Evolutionary conservation across 129 eudicot species (phyloP).

Genomic region (Cynara cardunculus): DNA sequence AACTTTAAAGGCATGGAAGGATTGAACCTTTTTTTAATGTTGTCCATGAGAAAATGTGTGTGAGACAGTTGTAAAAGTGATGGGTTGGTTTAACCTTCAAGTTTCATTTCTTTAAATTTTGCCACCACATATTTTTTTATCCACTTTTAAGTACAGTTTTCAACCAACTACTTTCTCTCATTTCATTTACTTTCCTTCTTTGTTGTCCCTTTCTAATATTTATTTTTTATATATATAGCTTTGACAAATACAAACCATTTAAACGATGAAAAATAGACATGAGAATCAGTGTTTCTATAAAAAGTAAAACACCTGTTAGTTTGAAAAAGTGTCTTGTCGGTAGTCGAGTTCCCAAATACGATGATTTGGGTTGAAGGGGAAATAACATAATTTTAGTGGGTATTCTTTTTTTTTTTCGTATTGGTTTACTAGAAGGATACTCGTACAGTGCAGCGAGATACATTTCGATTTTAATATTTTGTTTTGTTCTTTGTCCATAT

Average conservation of each 20-base stretch:
- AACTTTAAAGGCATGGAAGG: constrained; percentile 6
- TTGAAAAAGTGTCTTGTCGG: neutral
- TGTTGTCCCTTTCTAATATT: neutral
- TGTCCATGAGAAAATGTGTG: constrained; percentile 24
- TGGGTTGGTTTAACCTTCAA: constrained; percentile 17
- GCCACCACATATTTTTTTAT: constrained; percentile 4
- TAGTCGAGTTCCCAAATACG: neutral
- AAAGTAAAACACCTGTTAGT: neutral
- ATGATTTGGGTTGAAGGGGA: neutral
- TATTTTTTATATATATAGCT: neutral
- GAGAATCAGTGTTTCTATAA: neutral
- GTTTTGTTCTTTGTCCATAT: no score
- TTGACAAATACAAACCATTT: neutral
- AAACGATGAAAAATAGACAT: neutral
- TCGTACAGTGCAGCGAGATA: no score
- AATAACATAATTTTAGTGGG: neutral
- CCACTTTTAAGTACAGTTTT: constrained; percentile 17
- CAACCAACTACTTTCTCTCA: constrained; percentile 9
- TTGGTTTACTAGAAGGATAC: neutral
- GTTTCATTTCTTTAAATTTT: neutral
- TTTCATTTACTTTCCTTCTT: neutral
- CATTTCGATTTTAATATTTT: no score
- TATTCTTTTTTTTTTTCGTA: neutral
- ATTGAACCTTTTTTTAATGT: constrained; percentile 10
- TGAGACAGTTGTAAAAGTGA: constrained; percentile 33